Conservation (phyloP, 2,329 filamentous ascomycete species). For the Torrubiella hemipterigena region DNA sequence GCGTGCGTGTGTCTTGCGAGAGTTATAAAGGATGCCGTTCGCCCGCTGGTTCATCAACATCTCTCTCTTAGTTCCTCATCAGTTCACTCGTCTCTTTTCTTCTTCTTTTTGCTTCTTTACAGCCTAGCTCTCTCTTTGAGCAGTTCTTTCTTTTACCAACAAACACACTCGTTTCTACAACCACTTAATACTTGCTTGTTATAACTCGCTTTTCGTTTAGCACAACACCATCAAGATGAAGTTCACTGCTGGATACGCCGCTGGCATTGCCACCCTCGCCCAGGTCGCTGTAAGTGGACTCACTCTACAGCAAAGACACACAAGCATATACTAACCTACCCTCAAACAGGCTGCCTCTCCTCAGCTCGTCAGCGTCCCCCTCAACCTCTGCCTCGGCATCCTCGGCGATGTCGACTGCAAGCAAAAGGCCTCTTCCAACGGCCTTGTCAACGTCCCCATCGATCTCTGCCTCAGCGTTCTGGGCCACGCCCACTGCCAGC, state of each 20-base stretch:
- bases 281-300: conserved; percentile 4
- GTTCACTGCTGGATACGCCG: conserved; percentile 1
- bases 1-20: too few relatives aligned
- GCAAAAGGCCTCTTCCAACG: neutral
- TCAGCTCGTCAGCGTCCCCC: conserved; percentile 1
- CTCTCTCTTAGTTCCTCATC: too few relatives aligned
- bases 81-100: too few relatives aligned
- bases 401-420: conserved; percentile 4
- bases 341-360: conserved; percentile 1
- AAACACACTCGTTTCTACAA: too few relatives aligned
- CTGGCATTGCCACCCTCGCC: conserved; percentile 3
- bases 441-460: conserved; percentile 1
- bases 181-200: too few relatives aligned
- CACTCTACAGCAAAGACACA: neutral
- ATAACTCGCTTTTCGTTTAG: too few relatives aligned
- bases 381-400: conserved; percentile 1
- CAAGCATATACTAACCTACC: neutral
- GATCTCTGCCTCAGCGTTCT: conserved; percentile 1
- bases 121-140: too few relatives aligned
- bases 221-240: conserved; percentile 2
- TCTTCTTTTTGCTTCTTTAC: too few relatives aligned
- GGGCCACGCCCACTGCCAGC: conserved; percentile 1
- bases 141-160: too few relatives aligned
- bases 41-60: too few relatives aligned
- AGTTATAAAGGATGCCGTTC: too few relatives aligned